A percentile compares a stretch with the other conserved stretches of the same genome.
Conservation (phyloP, 495 filamentous ascomycete species). For the Aspergillus heteromorphus region DNA sequence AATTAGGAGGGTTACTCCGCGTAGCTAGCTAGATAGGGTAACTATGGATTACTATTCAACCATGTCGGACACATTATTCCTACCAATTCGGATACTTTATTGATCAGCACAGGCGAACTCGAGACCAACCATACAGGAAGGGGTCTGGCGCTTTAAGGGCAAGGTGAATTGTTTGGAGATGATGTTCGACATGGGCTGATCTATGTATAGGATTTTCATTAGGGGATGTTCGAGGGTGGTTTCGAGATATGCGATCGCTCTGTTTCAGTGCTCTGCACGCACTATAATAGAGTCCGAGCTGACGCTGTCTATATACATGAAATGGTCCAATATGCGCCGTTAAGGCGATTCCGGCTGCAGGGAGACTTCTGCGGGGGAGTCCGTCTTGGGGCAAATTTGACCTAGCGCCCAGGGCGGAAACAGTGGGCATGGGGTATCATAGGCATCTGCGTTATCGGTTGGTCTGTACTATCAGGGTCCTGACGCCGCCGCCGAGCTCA, state of each 20-base stretch:
- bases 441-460: background rate
- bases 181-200: background rate
- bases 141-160: too few species aligned
- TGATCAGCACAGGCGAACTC: too few species aligned
- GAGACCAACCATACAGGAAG: too few species aligned
- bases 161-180: too few species aligned
- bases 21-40: too few species aligned
- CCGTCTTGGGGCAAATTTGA: background rate
- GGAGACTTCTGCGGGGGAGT: background rate
- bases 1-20: too few species aligned
- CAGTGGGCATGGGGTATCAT: background rate
- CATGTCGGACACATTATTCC: too few species aligned
- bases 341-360: background rate
- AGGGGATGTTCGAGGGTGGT: background rate
- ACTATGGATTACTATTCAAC: too few species aligned
- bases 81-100: too few species aligned
- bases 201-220: background rate
- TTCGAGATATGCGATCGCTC: background rate
- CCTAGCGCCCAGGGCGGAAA: background rate
- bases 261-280: background rate
- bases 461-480: background rate
- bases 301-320: background rate
- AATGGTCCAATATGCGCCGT: background rate
- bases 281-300: background rate
- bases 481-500: background rate